Evolutionary conservation across 352 stramenopile genomes (phyloP), one percentile per base, ranked within the genome.

Genomic region (Phytophthora tentaculata): DNA sequence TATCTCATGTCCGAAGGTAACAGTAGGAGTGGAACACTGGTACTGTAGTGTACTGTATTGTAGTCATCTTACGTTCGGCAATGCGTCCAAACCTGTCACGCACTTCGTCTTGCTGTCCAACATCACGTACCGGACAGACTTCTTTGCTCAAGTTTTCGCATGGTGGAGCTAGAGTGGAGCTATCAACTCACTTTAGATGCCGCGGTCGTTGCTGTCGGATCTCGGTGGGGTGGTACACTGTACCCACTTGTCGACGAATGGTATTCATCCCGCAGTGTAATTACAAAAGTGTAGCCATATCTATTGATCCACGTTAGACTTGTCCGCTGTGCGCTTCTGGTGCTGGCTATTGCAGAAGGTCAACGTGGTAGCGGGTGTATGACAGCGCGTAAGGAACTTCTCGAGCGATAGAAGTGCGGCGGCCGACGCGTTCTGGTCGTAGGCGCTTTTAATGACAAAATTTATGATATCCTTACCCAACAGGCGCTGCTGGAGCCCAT

Each of bases 381-480:
- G 62, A 61, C 68, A 69, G 28, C 63, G 62, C 1, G 62, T 57
- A 32, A 90, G 74, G 48, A 88, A 90, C 43, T 79, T 81, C 58
- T 90, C 82, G 14, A 90, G 61, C 47, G 55, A 55, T 3, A 69
- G 50, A 19, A 90, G 61, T 5, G 67, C 72, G 22, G 77, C 32
- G 2, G 64, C 45, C 0, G 80, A 61, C 5, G 61, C 74, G 43
- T 72, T 78, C 51, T 77, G 74, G 44, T 90, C 82, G 20, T 86
- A 67, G 0, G 76, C 61, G 22, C 43, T 37, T 29, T 74, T 77
- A 35, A 84, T 73, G 44, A 89, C 53, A 14, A 69, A 70, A 56
- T 88, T 81, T 5, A 91, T 54, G 58, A 79, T 89, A 20, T 89
- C 79, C 44, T 87, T 91, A 49, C 72, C 71, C 37, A 89, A 44